Conservation (phyloP, 2,329 filamentous ascomycete species). For the Hymenoscyphus repandus region DNA sequence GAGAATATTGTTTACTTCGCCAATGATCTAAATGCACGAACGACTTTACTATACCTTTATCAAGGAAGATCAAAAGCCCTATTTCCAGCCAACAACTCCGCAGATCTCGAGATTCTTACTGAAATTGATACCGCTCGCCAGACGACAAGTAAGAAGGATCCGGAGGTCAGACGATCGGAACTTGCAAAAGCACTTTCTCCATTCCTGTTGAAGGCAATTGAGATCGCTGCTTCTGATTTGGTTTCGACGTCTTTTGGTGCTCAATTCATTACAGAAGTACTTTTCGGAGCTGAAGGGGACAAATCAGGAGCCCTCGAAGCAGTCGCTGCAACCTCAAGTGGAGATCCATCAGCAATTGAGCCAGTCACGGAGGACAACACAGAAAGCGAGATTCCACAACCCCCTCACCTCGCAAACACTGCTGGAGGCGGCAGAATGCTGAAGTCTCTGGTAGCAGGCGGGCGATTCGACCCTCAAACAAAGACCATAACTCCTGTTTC, state of each 20-base stretch:
- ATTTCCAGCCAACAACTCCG: constrained; percentile 56
- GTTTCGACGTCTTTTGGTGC: constrained; percentile 75
- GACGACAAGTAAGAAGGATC: constrained; percentile 88
- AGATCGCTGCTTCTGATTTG: constrained; percentile 61
- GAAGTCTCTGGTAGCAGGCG: constrained; percentile 85
- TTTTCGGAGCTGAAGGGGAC: constrained; percentile 71
- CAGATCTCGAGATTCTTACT: constrained; percentile 64
- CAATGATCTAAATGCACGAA: constrained; percentile 60
- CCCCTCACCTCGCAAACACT: constrained; percentile 53
- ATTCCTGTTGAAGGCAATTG: constrained; percentile 68
- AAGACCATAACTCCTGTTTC: constrained; percentile 68
- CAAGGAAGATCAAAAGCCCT: constrained; percentile 58
- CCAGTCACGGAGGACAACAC: constrained; percentile 35
- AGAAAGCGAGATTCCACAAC: constrained; percentile 18
- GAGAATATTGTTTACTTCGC: constrained; percentile 60
- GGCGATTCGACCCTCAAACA: constrained; percentile 70
- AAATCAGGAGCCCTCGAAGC: constrained; percentile 71
- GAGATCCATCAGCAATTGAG: constrained; percentile 40
- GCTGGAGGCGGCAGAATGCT: constrained; percentile 73
- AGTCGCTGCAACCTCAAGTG: constrained; percentile 57
- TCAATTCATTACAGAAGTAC: constrained; percentile 77
- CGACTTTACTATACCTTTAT: constrained; percentile 76
- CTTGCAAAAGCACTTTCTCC: constrained; percentile 70
- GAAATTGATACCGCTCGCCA: constrained; percentile 76
- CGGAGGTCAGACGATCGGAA: constrained; percentile 68